Conservation (phyloP, 768 basidiomycete genomes). For the Phanerochaete carnosa region DNA sequence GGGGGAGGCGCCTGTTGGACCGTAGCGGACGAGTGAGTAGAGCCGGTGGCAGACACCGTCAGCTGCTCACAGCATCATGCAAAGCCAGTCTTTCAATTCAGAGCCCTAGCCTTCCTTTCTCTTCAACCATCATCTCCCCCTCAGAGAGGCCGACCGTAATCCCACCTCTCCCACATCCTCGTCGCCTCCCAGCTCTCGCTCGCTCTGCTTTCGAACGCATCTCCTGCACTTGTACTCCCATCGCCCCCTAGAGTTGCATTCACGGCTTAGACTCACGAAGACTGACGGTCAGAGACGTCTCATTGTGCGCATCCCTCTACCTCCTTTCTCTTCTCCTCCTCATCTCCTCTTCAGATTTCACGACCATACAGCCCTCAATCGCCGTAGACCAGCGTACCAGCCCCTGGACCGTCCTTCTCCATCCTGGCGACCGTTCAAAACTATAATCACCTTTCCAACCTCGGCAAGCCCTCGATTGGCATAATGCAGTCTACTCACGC, state of each 20-base stretch:
- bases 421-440: constrained; percentile 27
- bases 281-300: constrained; percentile 14
- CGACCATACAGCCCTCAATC: constrained; percentile 20
- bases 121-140: background rate
- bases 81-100: background rate
- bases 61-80: constrained; percentile 7
- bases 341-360: constrained; percentile 13
- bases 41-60: constrained; percentile 4
- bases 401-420: constrained; percentile 8
- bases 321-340: background rate
- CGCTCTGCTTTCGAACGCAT: background rate
- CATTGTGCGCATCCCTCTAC: constrained; percentile 9
- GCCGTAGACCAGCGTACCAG: constrained; percentile 14
- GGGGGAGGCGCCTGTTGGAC: background rate
- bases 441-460: constrained; percentile 20
- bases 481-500: constrained; percentile 32
- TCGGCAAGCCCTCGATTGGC: constrained; percentile 22
- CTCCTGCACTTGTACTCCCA: background rate
- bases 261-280: constrained; percentile 15
- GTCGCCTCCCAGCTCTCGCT: background rate
- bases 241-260: background rate
- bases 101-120: constrained; percentile 5
- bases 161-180: background rate
- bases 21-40: background rate
- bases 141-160: background rate